phyloP scores from a whole-genome alignment of 345 rosid species.

The Syzygium oleosum region DNA sequence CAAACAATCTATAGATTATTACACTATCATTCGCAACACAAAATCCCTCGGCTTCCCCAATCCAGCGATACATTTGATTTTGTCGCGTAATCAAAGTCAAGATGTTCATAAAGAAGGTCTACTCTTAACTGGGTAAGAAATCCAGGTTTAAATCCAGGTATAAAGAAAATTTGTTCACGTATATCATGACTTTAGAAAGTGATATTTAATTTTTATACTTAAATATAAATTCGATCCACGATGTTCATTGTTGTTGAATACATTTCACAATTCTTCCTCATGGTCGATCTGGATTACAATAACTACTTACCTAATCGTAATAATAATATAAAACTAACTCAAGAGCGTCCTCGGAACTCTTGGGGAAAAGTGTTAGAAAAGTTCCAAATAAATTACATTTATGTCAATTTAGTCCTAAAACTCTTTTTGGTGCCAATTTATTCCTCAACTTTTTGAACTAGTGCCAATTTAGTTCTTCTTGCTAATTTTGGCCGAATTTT shows the following conservation, averaged over 20 bases:
- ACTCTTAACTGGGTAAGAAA: neutral
- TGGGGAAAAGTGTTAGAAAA: neutral
- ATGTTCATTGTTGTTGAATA: neutral
- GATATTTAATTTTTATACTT: neutral
- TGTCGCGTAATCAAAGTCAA: neutral
- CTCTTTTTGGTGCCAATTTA: too few species aligned
- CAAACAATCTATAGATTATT: too few species aligned
- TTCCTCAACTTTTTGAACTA: too few species aligned
- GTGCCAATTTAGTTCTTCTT: too few species aligned
- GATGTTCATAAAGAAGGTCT: neutral
- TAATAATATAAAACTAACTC: neutral
- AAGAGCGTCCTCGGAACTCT: rapidly evolving
- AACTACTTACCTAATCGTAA: neutral
- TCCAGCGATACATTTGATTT: neutral
- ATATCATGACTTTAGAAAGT: neutral
- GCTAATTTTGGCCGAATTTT: too few species aligned
- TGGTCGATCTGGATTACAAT: neutral
- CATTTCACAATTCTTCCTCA: neutral
- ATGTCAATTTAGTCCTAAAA: too few species aligned
- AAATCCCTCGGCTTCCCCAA: neutral
- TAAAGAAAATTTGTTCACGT: neutral
- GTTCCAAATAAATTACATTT: too few species aligned
- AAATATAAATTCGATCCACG: neutral
- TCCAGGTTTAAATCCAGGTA: neutral
- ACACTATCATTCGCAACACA: too few species aligned